Conservation (phyloP, 192 early-diverging fungal species). For the Umbelopsis sp. region DNA sequence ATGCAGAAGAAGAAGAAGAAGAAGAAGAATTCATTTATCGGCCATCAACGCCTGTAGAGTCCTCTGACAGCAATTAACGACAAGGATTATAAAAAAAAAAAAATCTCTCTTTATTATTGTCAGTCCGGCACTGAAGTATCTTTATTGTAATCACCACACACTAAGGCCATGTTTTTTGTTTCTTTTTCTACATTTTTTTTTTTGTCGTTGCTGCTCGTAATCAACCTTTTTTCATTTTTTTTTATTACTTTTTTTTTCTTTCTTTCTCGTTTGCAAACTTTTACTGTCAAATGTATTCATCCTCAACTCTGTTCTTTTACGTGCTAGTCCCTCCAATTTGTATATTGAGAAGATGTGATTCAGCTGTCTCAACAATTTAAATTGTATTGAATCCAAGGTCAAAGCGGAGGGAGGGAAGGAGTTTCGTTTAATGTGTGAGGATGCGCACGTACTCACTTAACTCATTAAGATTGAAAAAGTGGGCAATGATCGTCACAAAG, state of each 20-base stretch:
- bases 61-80: not conserved
- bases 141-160: not conserved
- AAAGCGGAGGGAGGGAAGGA: not conserved
- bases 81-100: not conserved
- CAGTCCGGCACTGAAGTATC: slow-evolving; percentile 18
- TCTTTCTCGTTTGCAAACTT: not conserved
- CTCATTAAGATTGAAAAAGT: not conserved
- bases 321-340: not conserved
- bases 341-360: not conserved
- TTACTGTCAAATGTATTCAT: not conserved
- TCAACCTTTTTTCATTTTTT: not conserved
- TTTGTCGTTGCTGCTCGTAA: not conserved
- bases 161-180: not conserved
- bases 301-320: not conserved
- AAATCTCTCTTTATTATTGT: slow-evolving; percentile 3
- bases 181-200: not conserved
- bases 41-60: not conserved
- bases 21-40: slow-evolving; percentile 25
- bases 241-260: not conserved
- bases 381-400: no score
- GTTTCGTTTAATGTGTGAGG: not conserved
- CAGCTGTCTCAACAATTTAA: not conserved
- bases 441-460: no score
- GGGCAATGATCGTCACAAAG: not conserved
- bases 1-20: slow-evolving; percentile 36